Conservation (phyloP, 257 asterid species). For the Solanum megistacrolobum region DNA sequence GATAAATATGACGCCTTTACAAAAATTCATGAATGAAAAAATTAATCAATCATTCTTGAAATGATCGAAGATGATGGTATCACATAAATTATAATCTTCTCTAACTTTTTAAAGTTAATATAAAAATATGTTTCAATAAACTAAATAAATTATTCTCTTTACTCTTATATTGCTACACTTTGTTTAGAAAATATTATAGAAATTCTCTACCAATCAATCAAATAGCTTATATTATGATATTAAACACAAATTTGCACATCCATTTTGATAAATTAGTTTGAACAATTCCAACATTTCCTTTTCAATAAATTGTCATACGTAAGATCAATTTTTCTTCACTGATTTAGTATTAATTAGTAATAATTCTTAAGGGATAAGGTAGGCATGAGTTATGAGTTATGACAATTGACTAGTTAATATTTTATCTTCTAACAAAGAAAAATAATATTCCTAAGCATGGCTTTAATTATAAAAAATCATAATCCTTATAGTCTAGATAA, state of each 20-base stretch:
- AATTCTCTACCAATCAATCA: background rate
- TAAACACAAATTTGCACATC: background rate
- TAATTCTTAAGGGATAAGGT: background rate
- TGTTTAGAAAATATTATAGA: background rate
- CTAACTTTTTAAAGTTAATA: no score
- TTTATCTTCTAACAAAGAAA: background rate
- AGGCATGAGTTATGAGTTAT: background rate
- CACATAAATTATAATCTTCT: fast-evolving
- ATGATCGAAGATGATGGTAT: background rate
- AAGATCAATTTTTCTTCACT: background rate
- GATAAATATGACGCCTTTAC: no score
- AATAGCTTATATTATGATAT: background rate
- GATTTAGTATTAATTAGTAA: background rate
- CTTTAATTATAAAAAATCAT: background rate
- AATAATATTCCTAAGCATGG: background rate
- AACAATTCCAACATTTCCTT: background rate
- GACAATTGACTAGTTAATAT: background rate
- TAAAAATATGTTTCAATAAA: background rate
- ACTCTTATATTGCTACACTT: background rate
- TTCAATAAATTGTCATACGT: background rate
- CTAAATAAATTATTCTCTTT: background rate
- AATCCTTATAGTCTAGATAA: background rate
- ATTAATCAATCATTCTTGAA: no score
- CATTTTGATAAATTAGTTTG: background rate
- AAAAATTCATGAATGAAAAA: no score